These are phyloP conservation scores for Avena eriantha DNA, from an alignment of 176 grass and related monocot species.

Conservation along the genomic window DNA sequence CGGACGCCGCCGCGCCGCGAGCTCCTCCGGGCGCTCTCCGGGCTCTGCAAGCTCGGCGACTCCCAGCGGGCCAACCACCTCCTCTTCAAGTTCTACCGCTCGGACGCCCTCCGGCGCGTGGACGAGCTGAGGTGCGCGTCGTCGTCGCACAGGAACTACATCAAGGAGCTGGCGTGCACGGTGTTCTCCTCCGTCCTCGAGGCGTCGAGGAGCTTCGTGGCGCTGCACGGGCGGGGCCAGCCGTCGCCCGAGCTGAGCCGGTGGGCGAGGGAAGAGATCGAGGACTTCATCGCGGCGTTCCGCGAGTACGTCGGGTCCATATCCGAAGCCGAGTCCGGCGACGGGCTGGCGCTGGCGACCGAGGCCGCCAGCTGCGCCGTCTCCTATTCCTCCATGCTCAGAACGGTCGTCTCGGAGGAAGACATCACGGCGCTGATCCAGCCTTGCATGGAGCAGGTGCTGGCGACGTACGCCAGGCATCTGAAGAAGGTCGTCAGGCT, in stretches of 20 bases:
- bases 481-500: constrained; percentile 44
- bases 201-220: constrained; percentile 41
- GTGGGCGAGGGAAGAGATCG: constrained; percentile 63
- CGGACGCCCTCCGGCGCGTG: not conserved
- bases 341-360: constrained; percentile 29
- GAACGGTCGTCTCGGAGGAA: not conserved
- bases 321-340: not conserved
- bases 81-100: constrained; percentile 41
- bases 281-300: constrained; percentile 44
- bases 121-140: constrained; percentile 26
- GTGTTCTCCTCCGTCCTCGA: constrained; percentile 51
- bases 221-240: constrained; percentile 32
- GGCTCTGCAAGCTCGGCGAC: constrained; percentile 58
- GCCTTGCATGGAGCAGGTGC: constrained; percentile 44
- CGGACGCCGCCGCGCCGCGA: constrained; percentile 45
- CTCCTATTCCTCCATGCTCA: constrained; percentile 41
- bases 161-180: constrained; percentile 46
- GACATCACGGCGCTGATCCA: constrained; percentile 36
- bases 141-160: constrained; percentile 26
- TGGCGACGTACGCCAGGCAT: constrained; percentile 38
- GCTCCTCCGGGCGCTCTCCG: constrained; percentile 46
- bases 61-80: constrained; percentile 32
- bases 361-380: constrained; percentile 45
- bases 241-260: constrained; percentile 13
- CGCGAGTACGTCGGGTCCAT: constrained; percentile 41